Conservation (phyloP, 1,284 basidiomycete species). For the Heterobasidion occidentale region DNA sequence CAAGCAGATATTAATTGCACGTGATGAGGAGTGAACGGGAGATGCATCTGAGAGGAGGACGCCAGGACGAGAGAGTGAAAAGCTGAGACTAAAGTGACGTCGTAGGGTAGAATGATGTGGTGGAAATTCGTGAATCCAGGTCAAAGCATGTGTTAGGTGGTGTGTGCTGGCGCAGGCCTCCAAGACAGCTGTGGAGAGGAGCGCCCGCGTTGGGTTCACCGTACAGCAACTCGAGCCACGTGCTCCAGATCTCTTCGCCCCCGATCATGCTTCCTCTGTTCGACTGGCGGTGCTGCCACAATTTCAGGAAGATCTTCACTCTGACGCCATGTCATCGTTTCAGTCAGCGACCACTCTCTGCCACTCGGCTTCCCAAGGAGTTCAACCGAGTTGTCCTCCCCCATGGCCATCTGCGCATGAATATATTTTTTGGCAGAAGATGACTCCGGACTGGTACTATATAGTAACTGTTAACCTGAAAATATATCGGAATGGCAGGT, state of each 20-base stretch:
- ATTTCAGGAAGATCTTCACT: too few species aligned
- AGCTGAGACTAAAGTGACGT: conserved; percentile 1
- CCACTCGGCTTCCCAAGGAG: conserved; percentile 6
- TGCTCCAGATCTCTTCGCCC: not conserved
- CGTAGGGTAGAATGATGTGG: too few species aligned
- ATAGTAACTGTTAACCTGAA: not conserved
- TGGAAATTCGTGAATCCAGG: too few species aligned
- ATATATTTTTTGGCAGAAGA: too few species aligned
- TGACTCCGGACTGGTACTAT: too few species aligned
- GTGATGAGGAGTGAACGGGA: conserved; percentile 76
- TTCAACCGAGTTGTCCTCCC: too few species aligned
- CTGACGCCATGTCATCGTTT: not conserved
- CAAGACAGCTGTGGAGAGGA: not conserved
- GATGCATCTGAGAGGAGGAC: conserved; percentile 26
- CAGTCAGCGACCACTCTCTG: not conserved
- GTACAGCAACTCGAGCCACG: not conserved
- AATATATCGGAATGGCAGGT: not conserved
- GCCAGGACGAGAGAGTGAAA: conserved; percentile 2
- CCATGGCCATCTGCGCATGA: too few species aligned
- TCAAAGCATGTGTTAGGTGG: too few species aligned
- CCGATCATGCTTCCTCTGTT: too few species aligned
- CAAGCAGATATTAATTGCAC: conserved; percentile 83
- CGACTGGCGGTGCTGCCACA: too few species aligned
- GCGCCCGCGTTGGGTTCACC: not conserved
- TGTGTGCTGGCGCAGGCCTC: not conserved